These are phyloP conservation scores for Tuber brumale DNA, from an alignment of 495 filamentous ascomycete genomes.

Conservation along the genomic window DNA sequence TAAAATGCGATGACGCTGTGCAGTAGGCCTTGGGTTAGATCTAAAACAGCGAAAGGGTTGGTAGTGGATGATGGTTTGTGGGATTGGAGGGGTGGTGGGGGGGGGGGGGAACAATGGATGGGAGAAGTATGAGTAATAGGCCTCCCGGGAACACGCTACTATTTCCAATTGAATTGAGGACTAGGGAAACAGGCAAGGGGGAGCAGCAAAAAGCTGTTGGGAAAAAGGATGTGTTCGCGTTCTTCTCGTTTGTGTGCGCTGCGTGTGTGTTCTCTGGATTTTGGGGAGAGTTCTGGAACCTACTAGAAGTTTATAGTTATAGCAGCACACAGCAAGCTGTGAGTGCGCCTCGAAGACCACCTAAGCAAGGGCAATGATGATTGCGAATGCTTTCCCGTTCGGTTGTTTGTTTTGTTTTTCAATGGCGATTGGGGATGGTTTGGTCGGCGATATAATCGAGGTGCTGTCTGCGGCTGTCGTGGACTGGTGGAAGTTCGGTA, in stretches of 20 bases:
- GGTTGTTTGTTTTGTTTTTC: background rate
- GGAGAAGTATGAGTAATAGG: background rate
- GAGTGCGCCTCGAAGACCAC: background rate
- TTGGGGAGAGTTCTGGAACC: background rate
- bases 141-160: background rate
- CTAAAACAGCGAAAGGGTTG: background rate
- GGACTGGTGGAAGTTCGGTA: background rate
- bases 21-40: background rate
- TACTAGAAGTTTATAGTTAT: background rate
- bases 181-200: background rate
- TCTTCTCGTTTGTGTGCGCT: background rate
- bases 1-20: background rate
- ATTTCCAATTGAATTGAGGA: background rate
- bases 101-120: background rate
- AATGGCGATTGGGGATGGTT: background rate
- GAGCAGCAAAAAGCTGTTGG: background rate
- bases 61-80: background rate
- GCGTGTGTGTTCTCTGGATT: background rate
- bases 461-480: constrained; percentile 10
- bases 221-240: constrained; percentile 1
- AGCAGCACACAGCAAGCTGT: background rate
- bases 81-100: background rate
- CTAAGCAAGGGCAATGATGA: background rate
- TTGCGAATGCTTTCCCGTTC: background rate
- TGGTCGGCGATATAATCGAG: background rate